phyloP scores from a whole-genome alignment of 2,329 filamentous ascomycete genomes.

The Neonectria faginata region DNA sequence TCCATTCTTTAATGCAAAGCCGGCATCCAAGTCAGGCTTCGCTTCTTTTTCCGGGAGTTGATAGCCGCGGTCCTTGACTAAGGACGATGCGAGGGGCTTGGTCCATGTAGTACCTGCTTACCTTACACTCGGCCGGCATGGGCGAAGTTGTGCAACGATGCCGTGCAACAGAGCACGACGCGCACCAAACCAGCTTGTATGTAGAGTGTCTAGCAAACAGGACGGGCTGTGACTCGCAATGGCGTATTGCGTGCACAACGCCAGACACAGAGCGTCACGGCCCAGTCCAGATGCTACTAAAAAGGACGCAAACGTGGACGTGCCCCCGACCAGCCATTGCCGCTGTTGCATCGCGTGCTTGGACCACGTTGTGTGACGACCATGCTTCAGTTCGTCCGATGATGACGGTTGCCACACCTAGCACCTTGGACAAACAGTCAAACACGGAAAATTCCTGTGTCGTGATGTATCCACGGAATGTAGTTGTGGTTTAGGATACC shows the following conservation, averaged over 20 bases:
- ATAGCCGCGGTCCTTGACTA: constrained; percentile 14
- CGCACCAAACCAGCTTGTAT: background rate
- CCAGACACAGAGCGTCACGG: background rate
- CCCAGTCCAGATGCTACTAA: background rate
- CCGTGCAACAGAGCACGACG: background rate
- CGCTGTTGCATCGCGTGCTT: constrained; percentile 15
- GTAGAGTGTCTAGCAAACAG: background rate
- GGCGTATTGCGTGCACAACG: background rate
- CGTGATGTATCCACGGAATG: background rate
- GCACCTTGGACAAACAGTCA: constrained; percentile 12
- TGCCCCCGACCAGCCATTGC: constrained; percentile 9
- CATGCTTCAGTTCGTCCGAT: constrained; percentile 9
- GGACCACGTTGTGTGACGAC: constrained; percentile 14
- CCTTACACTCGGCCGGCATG: constrained; percentile 8
- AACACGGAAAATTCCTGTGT: constrained; percentile 7
- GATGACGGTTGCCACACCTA: constrained; percentile 10
- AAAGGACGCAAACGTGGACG: background rate
- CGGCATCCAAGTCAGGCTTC: constrained; percentile 5
- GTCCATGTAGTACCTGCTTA: background rate
- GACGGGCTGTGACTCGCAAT: background rate
- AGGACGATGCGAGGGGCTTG: background rate
- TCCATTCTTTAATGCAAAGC: constrained; percentile 9
- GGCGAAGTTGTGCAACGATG: background rate
- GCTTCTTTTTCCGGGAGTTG: constrained; percentile 9
- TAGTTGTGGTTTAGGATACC: background rate